Base-by-base conservation (phyloP, 192 early-diverging fungal species). In the Rhizophagus clarus region DNA sequence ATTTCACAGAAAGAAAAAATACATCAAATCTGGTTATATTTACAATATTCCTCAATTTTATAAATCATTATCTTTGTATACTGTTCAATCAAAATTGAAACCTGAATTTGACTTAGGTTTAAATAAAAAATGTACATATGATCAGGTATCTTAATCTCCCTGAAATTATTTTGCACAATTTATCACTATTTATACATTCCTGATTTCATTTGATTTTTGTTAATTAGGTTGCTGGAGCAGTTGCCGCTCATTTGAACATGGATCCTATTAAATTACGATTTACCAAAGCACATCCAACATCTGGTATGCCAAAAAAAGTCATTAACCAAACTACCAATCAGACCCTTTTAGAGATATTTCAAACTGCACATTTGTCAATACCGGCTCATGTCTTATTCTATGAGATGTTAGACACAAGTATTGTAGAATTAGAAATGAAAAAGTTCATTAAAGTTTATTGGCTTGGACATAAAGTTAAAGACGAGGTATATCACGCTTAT, bases 391-490 rank as follows among this genome's bases (percentile, higher is more conserved):
- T 87, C 11, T 76, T 99, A 11, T 89, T 87, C 74, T 99, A 97
- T 83, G 96, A 99, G 82, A 87, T 95, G 62, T 76, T 98, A 61
- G 93, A 96, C 49, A 88, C 96, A 24, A 87, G 90, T 49, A 87
- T 98, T n/a, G 80, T 86, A 24, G 95, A 99, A 83, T 83, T 98
- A 28, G 96, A 98, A 74, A 91, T 79, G 37, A 96, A 96, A 83
- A 88, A 91, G 61, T 82, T 80, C 66, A 74, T 98, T 15, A 93
- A 91, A 34, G 87, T 97, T 10, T 87, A 81, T 14, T 94, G 86
- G 81, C 85, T 96, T 20, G 91, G 92, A 49, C 86, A 87, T 5
- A 86, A 83, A 24, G 82, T 91, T 69, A 91, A 91, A 76, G 94
- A 96, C n/a, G 88, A 91, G 84, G 90, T 87, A 83, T 34, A 51